Evolutionary conservation across 495 filamentous ascomycete species (phyloP).

Genomic region (Usnea hakonensis): DNA sequence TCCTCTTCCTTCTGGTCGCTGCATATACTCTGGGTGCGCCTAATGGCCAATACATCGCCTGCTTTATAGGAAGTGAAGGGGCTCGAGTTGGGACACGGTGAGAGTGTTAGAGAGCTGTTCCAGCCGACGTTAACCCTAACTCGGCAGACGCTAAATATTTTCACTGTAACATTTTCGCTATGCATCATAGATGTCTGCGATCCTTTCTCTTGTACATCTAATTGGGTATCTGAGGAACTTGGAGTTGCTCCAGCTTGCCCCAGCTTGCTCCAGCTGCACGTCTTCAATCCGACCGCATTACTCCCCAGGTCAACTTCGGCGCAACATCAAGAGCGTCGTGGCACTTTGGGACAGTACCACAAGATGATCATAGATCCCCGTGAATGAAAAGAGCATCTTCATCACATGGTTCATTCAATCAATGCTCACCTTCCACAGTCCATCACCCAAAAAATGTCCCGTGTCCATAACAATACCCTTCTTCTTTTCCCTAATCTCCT

Average conservation of each 20-base stretch:
- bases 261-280: neutral
- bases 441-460: conserved; percentile 90
- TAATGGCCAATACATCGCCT: conserved; percentile 95
- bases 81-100: neutral
- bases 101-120: neutral
- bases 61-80: neutral
- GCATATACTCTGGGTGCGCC: conserved; percentile 85
- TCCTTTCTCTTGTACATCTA: neutral
- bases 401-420: conserved; percentile 42
- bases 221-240: neutral
- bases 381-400: too few species aligned
- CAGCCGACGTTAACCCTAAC: neutral
- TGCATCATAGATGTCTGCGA: neutral
- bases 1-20: conserved; percentile 50
- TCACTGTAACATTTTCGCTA: neutral
- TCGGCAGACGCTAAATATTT: neutral
- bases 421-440: conserved; percentile 72
- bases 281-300: neutral
- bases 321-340: neutral
- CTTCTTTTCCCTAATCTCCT: conserved; percentile 85
- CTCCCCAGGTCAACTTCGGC: neutral
- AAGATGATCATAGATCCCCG: neutral
- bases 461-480: conserved; percentile 90
- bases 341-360: neutral
- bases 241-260: neutral